A percentile compares a stretch with the other conserved stretches of the same genome.
These are phyloP conservation scores for Phytophthora cryptogea DNA, from an alignment of 352 stramenopile genomes.

Conservation along the genomic window DNA sequence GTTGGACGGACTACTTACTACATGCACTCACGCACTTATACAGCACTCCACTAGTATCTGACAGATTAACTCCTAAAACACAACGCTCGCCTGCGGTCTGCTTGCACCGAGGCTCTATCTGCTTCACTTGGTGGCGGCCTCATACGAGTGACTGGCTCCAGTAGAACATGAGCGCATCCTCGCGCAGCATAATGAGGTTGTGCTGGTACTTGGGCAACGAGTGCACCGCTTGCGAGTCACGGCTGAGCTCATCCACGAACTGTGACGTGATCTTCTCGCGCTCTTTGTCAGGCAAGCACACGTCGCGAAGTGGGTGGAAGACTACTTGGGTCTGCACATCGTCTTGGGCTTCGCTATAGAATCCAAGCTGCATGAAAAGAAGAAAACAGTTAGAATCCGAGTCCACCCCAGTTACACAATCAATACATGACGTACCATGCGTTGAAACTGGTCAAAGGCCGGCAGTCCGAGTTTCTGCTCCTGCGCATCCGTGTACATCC, in stretches of 20 bases:
- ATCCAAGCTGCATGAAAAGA: conserved; percentile 56
- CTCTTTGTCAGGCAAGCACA: conserved; percentile 64
- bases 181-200: conserved; percentile 82
- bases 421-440: conserved; percentile 60
- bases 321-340: conserved; percentile 78
- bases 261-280: conserved; percentile 67
- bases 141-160: conserved; percentile 82
- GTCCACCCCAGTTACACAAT: neutral
- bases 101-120: conserved; percentile 24
- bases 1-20: conserved; percentile 15
- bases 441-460: conserved; percentile 84
- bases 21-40: conserved; percentile 26
- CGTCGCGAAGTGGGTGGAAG: conserved; percentile 68
- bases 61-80: conserved; percentile 28
- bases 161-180: conserved; percentile 88
- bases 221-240: conserved; percentile 72
- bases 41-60: conserved; percentile 13
- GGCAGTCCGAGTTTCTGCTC: conserved; percentile 76
- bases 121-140: conserved; percentile 12
- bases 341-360: conserved; percentile 78
- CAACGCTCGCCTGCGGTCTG: conserved; percentile 18
- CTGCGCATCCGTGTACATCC: conserved; percentile 75
- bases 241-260: conserved; percentile 63
- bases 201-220: conserved; percentile 85
- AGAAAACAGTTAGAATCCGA: conserved; percentile 14